A percentile compares a stretch with the other conserved stretches of the same genome.
Evolutionary conservation across 257 asterid genomes (phyloP).

Genomic region (Nicotiana attenuata): DNA sequence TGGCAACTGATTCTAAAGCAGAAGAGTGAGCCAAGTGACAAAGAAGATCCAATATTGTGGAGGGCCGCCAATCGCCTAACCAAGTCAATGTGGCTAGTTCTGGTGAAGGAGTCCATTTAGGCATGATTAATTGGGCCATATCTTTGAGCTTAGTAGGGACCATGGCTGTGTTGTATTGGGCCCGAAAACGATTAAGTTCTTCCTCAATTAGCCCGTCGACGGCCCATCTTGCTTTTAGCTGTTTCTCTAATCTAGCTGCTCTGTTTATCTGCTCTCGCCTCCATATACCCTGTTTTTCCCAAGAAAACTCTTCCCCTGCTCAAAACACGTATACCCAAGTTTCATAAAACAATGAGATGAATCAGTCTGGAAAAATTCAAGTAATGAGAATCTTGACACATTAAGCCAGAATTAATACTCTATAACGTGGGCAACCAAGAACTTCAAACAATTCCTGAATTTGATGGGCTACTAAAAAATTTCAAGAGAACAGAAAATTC

Average conservation of each 20-base stretch:
- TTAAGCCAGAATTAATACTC: background rate
- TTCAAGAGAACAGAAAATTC: background rate
- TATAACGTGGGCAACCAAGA: background rate
- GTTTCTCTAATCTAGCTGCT: slow-evolving; percentile 66
- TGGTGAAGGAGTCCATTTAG: slow-evolving; percentile 52
- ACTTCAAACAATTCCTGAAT: background rate
- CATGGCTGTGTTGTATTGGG: slow-evolving; percentile 40
- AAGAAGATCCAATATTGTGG: slow-evolving; percentile 59
- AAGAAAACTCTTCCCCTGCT: slow-evolving; percentile 41
- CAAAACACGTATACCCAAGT: background rate
- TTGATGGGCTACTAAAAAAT: background rate
- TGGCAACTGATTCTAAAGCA: slow-evolving; percentile 33
- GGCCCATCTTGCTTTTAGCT: slow-evolving; percentile 62
- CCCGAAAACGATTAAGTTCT: slow-evolving; percentile 43
- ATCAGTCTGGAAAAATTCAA: background rate
- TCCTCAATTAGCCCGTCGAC: slow-evolving; percentile 60
- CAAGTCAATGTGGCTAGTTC: slow-evolving; percentile 67
- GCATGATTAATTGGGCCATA: slow-evolving; percentile 55
- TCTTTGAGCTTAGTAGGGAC: slow-evolving; percentile 48
- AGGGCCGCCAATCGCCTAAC: slow-evolving; percentile 96
- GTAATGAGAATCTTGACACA: background rate
- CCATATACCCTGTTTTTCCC: slow-evolving; percentile 56
- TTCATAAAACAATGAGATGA: background rate
- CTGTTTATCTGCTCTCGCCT: slow-evolving; percentile 59
- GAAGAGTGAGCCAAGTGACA: slow-evolving; percentile 34